A percentile compares a stretch with the other conserved stretches of the same genome.
Conservation (phyloP, 1,284 basidiomycete species). For the Ceratobasidium sp. region DNA sequence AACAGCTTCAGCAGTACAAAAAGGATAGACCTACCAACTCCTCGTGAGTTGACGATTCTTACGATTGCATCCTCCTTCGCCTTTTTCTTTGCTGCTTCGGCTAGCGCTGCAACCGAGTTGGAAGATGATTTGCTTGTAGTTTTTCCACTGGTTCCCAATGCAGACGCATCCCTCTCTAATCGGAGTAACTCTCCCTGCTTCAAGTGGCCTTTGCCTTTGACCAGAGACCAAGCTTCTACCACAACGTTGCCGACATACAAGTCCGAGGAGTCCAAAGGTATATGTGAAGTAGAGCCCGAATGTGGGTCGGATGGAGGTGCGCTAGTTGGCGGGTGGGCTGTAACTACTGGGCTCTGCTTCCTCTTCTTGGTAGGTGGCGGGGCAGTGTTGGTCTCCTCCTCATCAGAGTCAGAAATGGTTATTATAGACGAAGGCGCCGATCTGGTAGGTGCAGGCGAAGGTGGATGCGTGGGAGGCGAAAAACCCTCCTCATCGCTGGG, state of each 20-base stretch:
- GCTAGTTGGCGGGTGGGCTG: background rate
- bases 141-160: constrained; percentile 13
- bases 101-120: constrained; percentile 22
- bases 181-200: constrained; percentile 35
- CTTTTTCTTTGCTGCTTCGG: constrained; percentile 39
- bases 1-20: background rate
- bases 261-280: background rate
- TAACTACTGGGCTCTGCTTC: constrained; percentile 17
- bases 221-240: constrained; percentile 38
- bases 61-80: constrained; percentile 37
- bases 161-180: constrained; percentile 36
- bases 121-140: constrained; percentile 31
- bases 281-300: background rate
- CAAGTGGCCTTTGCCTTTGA: constrained; percentile 41
- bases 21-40: constrained; percentile 7
- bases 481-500: constrained; percentile 26
- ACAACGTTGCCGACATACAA: constrained; percentile 24
- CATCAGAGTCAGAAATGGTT: constrained; percentile 44
- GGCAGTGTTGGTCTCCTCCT: constrained; percentile 30
- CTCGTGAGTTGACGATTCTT: constrained; percentile 36
- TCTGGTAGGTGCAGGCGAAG: constrained; percentile 14
- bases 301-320: background rate
- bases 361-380: constrained; percentile 41
- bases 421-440: constrained; percentile 35
- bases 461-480: constrained; percentile 3